These are phyloP conservation scores for Backusella tarrabulga DNA, from an alignment of 192 early-diverging fungal genomes.

Conservation along the genomic window DNA sequence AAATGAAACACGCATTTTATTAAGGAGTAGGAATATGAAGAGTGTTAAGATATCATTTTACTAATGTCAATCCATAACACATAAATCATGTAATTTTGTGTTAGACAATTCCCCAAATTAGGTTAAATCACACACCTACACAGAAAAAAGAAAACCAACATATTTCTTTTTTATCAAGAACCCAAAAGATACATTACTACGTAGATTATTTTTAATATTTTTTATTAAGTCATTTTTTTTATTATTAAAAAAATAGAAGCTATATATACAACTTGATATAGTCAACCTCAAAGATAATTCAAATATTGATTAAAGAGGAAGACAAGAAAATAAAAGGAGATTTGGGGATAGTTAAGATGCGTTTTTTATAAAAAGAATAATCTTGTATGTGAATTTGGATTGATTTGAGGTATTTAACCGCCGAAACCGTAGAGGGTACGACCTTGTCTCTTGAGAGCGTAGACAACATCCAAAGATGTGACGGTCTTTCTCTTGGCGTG, in stretches of 20 bases:
- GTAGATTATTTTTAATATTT: neutral
- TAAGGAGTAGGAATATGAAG: too few species aligned
- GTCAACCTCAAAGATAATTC: neutral
- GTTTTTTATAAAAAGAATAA: conserved; percentile 4
- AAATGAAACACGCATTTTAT: neutral
- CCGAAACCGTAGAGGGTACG: conserved; percentile 84
- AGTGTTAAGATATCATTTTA: too few species aligned
- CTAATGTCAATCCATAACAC: neutral
- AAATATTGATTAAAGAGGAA: neutral
- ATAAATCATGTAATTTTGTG: neutral
- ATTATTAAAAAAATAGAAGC: neutral
- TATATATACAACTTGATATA: neutral
- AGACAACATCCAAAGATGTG: conserved; percentile 99
- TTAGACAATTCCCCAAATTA: neutral
- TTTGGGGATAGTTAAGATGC: neutral
- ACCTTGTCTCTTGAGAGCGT: conserved; percentile 98
- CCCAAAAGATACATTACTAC: neutral
- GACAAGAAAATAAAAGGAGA: neutral
- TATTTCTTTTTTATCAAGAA: neutral
- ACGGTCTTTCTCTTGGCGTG: conserved; percentile 99
- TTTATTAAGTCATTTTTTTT: conserved; percentile 1
- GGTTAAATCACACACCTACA: neutral
- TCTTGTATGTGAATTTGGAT: neutral
- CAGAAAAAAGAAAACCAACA: neutral
- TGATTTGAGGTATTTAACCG: conserved; percentile 39